These are phyloP conservation scores for Neurospora pannonica DNA, from an alignment of 495 filamentous ascomycete species.

Conservation along the genomic window DNA sequence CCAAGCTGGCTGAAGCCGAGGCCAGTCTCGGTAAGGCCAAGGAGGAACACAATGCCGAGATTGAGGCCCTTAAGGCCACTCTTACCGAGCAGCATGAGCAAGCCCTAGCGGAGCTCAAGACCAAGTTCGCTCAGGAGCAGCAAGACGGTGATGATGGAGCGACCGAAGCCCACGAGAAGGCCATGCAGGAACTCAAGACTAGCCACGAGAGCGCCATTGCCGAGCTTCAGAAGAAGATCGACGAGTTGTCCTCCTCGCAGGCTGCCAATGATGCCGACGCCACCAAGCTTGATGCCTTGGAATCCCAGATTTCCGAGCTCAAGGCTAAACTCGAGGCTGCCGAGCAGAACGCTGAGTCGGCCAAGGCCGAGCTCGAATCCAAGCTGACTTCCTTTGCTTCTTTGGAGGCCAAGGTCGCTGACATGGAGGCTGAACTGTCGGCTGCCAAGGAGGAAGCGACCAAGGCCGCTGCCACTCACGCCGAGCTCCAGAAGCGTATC, in stretches of 20 bases:
- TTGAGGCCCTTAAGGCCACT: constrained; percentile 30
- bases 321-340: constrained; percentile 26
- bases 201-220: constrained; percentile 27
- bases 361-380: constrained; percentile 29
- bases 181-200: constrained; percentile 30
- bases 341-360: constrained; percentile 24
- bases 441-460: constrained; percentile 30
- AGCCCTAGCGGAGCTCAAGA: constrained; percentile 29
- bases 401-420: constrained; percentile 26
- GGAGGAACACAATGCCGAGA: constrained; percentile 31
- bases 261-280: constrained; percentile 16
- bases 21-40: constrained; percentile 18
- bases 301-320: constrained; percentile 33
- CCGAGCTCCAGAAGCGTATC: constrained; percentile 32
- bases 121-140: constrained; percentile 31
- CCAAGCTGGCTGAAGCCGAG: constrained; percentile 27
- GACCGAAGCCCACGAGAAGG: constrained; percentile 26
- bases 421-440: constrained; percentile 26
- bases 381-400: constrained; percentile 23
- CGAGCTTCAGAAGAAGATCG: constrained; percentile 35
- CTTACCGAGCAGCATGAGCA: constrained; percentile 33
- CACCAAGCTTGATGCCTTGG: constrained; percentile 28
- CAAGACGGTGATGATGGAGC: constrained; percentile 23
- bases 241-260: constrained; percentile 29
- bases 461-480: constrained; percentile 24